Conservation (phyloP, 352 stramenopile genomes). For the Globisporangium orthogonon region DNA sequence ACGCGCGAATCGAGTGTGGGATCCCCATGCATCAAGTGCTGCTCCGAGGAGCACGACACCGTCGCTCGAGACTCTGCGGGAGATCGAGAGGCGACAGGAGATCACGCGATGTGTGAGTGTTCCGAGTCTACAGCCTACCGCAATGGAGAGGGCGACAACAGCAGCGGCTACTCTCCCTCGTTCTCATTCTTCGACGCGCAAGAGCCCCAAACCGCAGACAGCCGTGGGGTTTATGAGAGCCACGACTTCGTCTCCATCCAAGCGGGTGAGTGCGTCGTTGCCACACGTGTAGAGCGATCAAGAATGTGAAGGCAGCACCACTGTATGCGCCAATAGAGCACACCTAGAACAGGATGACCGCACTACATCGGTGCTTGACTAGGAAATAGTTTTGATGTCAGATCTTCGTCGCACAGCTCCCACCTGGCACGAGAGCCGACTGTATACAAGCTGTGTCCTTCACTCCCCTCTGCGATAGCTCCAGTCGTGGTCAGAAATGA, state of each 20-base stretch:
- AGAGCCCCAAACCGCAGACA: slow-evolving; percentile 11
- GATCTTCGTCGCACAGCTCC: background rate
- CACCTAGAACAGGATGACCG: background rate
- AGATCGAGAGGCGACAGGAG: slow-evolving; percentile 22
- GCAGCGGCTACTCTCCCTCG: slow-evolving; percentile 4
- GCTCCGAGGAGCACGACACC: slow-evolving; percentile 20
- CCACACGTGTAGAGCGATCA: slow-evolving; percentile 11
- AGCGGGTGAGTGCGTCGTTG: slow-evolving; percentile 6
- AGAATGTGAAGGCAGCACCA: background rate
- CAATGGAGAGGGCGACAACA: slow-evolving; percentile 42
- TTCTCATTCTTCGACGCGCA: slow-evolving; percentile 12
- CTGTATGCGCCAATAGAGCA: background rate
- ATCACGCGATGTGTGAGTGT: slow-evolving; percentile 49
- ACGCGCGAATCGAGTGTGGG: slow-evolving; percentile 42
- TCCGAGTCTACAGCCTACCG: slow-evolving; percentile 41
- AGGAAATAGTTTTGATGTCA: background rate
- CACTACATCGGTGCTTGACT: too few relatives aligned
- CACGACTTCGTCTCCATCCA: slow-evolving; percentile 2
- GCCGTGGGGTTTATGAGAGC: slow-evolving; percentile 11
- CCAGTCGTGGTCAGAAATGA: slow-evolving; percentile 33
- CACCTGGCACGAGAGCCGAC: background rate
- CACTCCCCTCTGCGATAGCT: slow-evolving; percentile 9
- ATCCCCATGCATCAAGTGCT: slow-evolving; percentile 7
- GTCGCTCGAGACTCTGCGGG: slow-evolving; percentile 20
- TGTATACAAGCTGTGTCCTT: background rate